A percentile compares a stretch with the other conserved stretches of the same genome.
Evolutionary conservation across 192 early-diverging fungal genomes (phyloP).

Genomic region (Podila minutissima): DNA sequence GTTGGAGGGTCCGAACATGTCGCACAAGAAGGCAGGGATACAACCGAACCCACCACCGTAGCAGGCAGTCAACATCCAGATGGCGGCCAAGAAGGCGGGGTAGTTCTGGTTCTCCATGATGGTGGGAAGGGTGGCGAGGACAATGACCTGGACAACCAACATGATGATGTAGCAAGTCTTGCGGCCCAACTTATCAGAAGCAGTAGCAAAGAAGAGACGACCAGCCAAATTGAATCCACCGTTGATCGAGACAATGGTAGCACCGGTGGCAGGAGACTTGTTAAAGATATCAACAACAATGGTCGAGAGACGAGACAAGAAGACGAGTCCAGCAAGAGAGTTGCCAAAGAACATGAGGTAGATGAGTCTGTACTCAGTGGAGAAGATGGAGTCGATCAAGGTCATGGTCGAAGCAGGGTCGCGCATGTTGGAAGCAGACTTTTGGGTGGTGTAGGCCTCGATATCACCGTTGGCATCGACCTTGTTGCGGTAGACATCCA

Average conservation of each 20-base stretch:
- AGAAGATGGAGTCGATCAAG: constrained; percentile 63
- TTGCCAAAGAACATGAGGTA: constrained; percentile 74
- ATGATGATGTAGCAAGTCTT: constrained; percentile 71
- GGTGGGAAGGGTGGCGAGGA: constrained; percentile 65
- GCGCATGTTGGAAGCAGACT: constrained; percentile 13
- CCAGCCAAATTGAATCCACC: constrained; percentile 71
- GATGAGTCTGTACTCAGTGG: constrained; percentile 67
- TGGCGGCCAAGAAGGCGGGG: constrained; percentile 61
- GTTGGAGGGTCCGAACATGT: constrained; percentile 82
- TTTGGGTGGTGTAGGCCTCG: constrained; percentile 56
- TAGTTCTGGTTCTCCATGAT: constrained; percentile 63
- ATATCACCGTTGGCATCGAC: constrained; percentile 55
- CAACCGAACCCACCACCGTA: constrained; percentile 83
- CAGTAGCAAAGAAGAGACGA: constrained; percentile 58
- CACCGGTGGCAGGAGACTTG: constrained; percentile 32
- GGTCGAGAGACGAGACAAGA: constrained; percentile 71
- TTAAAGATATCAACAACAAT: constrained; percentile 44
- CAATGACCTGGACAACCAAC: constrained; percentile 61
- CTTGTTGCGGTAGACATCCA: constrained; percentile 58
- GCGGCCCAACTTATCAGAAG: constrained; percentile 69
- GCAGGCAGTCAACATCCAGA: constrained; percentile 72
- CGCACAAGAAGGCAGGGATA: constrained; percentile 79
- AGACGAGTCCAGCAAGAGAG: constrained; percentile 68
- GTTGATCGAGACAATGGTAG: constrained; percentile 66
- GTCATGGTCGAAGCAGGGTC: constrained; percentile 60